Conservation (phyloP, 1,284 basidiomycete genomes). For the Irpex rosettiformis region DNA sequence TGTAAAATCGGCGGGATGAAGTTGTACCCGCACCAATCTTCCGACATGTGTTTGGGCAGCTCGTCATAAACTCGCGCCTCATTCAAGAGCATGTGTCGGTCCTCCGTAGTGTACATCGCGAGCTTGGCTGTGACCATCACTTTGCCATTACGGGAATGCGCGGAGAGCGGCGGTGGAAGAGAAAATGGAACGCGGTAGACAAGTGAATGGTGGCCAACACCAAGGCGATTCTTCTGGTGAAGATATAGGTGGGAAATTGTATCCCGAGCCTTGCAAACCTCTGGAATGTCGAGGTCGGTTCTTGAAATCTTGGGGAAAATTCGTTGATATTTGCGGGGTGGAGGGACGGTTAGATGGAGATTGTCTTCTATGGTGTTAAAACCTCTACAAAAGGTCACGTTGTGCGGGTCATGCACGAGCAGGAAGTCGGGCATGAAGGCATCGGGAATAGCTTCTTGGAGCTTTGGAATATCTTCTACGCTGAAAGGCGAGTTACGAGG, state of each 20-base stretch:
- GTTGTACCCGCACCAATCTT: slow-evolving; percentile 45
- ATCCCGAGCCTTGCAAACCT: neutral
- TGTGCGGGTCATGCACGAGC: slow-evolving; percentile 25
- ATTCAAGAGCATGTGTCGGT: slow-evolving; percentile 25
- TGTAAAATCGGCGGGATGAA: slow-evolving; percentile 29
- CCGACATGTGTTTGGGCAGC: slow-evolving; percentile 41
- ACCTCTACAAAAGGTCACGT: neutral
- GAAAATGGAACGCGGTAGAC: slow-evolving; percentile 29
- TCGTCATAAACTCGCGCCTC: slow-evolving; percentile 43
- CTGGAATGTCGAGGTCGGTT: neutral
- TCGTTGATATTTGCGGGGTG: neutral
- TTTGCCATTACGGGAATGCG: slow-evolving; percentile 18
- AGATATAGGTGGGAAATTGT: slow-evolving; percentile 23
- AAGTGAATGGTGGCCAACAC: slow-evolving; percentile 29
- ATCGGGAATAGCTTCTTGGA: slow-evolving; percentile 26
- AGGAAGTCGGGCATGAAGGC: slow-evolving; percentile 29
- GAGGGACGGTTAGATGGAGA: neutral
- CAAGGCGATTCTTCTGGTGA: slow-evolving; percentile 24
- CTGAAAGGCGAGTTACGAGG: slow-evolving; percentile 6
- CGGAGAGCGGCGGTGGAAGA: slow-evolving; percentile 24
- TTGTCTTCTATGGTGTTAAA: neutral
- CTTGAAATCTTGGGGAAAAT: neutral
- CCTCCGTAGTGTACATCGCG: slow-evolving; percentile 15
- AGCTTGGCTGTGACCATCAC: slow-evolving; percentile 32
- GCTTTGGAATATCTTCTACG: slow-evolving; percentile 16